phyloP scores from a whole-genome alignment of 2,329 filamentous ascomycete genomes.

The Pseudogymnoascus sp. region DNA sequence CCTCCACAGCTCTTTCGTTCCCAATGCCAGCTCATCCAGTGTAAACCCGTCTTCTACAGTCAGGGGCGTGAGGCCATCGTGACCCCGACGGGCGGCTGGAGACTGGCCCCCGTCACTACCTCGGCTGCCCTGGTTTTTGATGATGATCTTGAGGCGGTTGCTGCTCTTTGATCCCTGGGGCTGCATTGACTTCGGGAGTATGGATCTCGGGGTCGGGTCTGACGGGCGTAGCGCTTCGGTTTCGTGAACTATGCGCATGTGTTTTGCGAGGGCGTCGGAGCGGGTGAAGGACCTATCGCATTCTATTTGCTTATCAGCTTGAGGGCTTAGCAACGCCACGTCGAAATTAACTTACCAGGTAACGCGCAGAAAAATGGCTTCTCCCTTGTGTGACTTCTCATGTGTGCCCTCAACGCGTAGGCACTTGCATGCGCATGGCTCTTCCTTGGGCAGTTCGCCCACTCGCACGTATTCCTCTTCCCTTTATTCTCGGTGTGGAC shows the following conservation, averaged over 20 bases:
- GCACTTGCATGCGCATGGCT: constrained; percentile 88
- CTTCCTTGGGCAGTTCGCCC: constrained; percentile 82
- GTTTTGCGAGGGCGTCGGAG: constrained; percentile 91
- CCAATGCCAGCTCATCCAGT: constrained; percentile 51
- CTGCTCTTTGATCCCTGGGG: constrained; percentile 32
- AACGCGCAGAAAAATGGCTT: constrained; percentile 97
- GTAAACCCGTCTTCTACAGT: constrained; percentile 52
- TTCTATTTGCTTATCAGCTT: constrained; percentile 46
- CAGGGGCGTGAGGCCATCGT: constrained; percentile 43
- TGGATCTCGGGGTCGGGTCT: constrained; percentile 63
- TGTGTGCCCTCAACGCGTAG: constrained; percentile 92
- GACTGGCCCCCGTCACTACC: constrained; percentile 43
- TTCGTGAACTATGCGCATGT: constrained; percentile 98
- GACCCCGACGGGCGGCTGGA: constrained; percentile 13
- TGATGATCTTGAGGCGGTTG: constrained; percentile 53
- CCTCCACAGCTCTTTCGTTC: constrained; percentile 59
- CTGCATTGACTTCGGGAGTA: constrained; percentile 36
- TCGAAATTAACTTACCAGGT: constrained; percentile 54
- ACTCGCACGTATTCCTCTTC: constrained; percentile 98
- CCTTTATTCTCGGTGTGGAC: constrained; percentile 89
- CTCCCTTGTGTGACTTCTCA: constrained; percentile 95
- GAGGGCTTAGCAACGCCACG: background rate
- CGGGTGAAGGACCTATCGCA: constrained; percentile 95
- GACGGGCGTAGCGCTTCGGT: constrained; percentile 83
- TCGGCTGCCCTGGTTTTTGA: constrained; percentile 53